Conservation (phyloP, 2,329 filamentous ascomycete species). For the Penicillium sp. region DNA sequence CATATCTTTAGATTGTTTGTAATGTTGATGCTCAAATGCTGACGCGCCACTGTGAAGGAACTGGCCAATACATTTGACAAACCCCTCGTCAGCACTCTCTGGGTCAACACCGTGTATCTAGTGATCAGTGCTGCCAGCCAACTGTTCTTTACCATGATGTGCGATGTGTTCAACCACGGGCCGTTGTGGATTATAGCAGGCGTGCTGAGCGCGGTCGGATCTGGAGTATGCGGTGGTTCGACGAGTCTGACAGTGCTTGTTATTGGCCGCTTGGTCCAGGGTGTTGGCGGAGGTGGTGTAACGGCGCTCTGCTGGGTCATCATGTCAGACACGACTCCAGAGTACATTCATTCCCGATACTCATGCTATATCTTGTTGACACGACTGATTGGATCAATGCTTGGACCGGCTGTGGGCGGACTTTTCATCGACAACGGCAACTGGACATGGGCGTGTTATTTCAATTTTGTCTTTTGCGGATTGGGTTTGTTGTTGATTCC, state of each 20-base stretch:
- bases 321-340: conserved; percentile 47
- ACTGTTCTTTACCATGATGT: conserved; percentile 36
- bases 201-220: conserved; percentile 52
- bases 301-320: conserved; percentile 49
- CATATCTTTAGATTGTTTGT: too few relatives aligned
- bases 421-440: conserved; percentile 31
- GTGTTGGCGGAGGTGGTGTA: conserved; percentile 52
- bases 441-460: conserved; percentile 38
- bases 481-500: conserved; percentile 36
- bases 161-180: conserved; percentile 51
- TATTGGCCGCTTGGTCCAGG: conserved; percentile 51
- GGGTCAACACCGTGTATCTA: conserved; percentile 56
- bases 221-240: conserved; percentile 48
- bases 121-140: conserved; percentile 39
- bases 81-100: conserved; percentile 49
- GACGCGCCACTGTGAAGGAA: conserved; percentile 19
- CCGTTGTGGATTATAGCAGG: conserved; percentile 49
- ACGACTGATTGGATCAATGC: conserved; percentile 37
- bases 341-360: conserved; percentile 38
- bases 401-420: conserved; percentile 35
- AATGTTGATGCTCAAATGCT: background rate
- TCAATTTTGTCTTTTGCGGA: conserved; percentile 38
- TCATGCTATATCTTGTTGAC: conserved; percentile 38
- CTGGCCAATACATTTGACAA: conserved; percentile 42
- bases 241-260: conserved; percentile 45